Base-by-base conservation (phyloP, 257 asterid genomes). In the Voacanga thouarsii region DNA sequence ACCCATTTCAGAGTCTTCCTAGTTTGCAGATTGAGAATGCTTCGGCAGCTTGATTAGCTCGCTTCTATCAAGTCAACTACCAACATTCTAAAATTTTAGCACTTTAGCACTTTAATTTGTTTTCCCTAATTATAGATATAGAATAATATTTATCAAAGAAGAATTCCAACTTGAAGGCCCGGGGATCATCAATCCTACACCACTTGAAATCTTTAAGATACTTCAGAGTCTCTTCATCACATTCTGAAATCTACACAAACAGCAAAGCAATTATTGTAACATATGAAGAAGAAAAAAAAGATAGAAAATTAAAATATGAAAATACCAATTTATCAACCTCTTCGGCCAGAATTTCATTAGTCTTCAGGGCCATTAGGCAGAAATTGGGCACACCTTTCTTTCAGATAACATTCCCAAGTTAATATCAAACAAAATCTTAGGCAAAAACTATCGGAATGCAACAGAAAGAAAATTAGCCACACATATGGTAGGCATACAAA, bases 91-190 rank as follows among this genome's bases (percentile, higher is more conserved):
- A 92, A 90, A 86, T 88, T 90, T n/a, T n/a, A n/a, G n/a, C n/a
- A n/a, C n/a, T n/a, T n/a, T n/a, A n/a, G n/a, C n/a, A n/a, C n/a
- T n/a, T n/a, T n/a, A n/a, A n/a, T n/a, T n/a, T n/a, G n/a, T n/a
- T n/a, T n/a, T n/a, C n/a, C n/a, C n/a, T n/a, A n/a, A n/a, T n/a
- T n/a, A n/a, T n/a, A n/a, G n/a, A n/a, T n/a, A n/a, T n/a, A n/a
- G n/a, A n/a, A n/a, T n/a, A n/a, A n/a, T n/a, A n/a, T n/a, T n/a
- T n/a, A 82, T 88, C 90, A 78, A 92, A 91, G 85, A 80, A 83
- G 84, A 94, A 92, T 68, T 94, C 97, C 24, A 94, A 96, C 88
- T 92, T 94, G 77, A 94, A 92, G 70, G 97, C 97, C 90, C 88
- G 89, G 63, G 96, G 93, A 69, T 85, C 65, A 78, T 89, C 93